phyloP scores from a whole-genome alignment of 495 filamentous ascomycete genomes.

The Rostrohypoxylon terebratum region DNA sequence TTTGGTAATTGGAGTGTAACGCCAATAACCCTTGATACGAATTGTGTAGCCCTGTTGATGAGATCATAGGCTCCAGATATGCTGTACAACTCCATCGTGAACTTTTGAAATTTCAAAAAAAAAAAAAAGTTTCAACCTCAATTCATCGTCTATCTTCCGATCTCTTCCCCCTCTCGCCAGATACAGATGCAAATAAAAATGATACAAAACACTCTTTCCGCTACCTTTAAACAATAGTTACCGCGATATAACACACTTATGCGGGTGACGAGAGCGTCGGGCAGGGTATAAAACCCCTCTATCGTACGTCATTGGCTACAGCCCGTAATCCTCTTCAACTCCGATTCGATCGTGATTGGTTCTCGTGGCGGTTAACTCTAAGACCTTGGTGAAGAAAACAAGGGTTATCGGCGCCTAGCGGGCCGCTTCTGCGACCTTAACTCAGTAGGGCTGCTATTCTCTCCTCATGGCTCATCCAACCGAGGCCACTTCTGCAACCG shows the following conservation, averaged over 20 bases:
- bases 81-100: constrained; percentile 8
- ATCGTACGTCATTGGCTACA: constrained; percentile 45
- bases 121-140: not conserved
- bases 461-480: constrained; percentile 36
- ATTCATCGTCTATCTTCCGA: not conserved
- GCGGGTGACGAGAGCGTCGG: constrained; percentile 41
- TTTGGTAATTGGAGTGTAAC: constrained; percentile 30
- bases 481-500: constrained; percentile 40
- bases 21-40: constrained; percentile 33
- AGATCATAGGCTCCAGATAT: not conserved
- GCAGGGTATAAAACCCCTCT: constrained; percentile 26
- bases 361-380: constrained; percentile 37
- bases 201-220: constrained; percentile 2
- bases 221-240: not conserved
- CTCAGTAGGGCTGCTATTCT: constrained; percentile 31
- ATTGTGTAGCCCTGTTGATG: not conserved
- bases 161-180: constrained; percentile 3
- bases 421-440: constrained; percentile 41
- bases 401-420: constrained; percentile 44
- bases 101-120: not conserved
- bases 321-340: constrained; percentile 26
- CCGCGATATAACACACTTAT: constrained; percentile 39
- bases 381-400: constrained; percentile 25
- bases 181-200: not conserved
- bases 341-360: constrained; percentile 30